Percentiles rank a stretch among this genome's conserved stretches.
Conservation (phyloP, 305 asterid genomes). For the Fraxinus sp. region DNA sequence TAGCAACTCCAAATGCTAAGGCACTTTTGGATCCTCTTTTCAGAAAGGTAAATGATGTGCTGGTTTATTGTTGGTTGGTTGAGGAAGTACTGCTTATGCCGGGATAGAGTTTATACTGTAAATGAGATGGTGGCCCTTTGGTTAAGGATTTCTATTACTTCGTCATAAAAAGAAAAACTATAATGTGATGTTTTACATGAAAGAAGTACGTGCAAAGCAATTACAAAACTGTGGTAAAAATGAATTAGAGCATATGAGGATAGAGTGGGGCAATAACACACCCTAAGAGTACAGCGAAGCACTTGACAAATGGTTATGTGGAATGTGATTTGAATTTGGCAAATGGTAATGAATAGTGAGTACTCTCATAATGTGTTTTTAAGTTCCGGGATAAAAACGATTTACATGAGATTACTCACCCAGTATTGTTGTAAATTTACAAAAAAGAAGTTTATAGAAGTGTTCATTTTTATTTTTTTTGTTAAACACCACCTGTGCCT, state of each 20-base stretch:
- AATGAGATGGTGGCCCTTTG: neutral
- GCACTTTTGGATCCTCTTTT: conserved; percentile 76
- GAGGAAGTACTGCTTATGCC: neutral
- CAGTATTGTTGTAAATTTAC: neutral
- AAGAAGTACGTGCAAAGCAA: neutral
- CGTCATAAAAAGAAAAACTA: neutral
- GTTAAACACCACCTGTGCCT: neutral
- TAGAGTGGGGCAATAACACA: neutral
- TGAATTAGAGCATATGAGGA: neutral
- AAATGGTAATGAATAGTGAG: neutral
- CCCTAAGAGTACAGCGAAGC: neutral
- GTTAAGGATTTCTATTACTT: neutral
- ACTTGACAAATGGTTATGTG: neutral
- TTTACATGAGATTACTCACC: neutral
- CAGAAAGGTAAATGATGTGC: conserved; percentile 53
- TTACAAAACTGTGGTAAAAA: neutral
- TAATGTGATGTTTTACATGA: neutral
- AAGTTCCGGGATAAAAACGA: neutral
- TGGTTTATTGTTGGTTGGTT: neutral
- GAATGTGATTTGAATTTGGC: neutral
- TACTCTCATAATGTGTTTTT: neutral
- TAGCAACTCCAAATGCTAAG: conserved; percentile 83
- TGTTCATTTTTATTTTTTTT: neutral
- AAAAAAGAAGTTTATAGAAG: neutral
- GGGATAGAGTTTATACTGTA: neutral